These are phyloP conservation scores for Fusarium xylarioides DNA, from an alignment of 2,329 filamentous ascomycete genomes.

Conservation along the genomic window DNA sequence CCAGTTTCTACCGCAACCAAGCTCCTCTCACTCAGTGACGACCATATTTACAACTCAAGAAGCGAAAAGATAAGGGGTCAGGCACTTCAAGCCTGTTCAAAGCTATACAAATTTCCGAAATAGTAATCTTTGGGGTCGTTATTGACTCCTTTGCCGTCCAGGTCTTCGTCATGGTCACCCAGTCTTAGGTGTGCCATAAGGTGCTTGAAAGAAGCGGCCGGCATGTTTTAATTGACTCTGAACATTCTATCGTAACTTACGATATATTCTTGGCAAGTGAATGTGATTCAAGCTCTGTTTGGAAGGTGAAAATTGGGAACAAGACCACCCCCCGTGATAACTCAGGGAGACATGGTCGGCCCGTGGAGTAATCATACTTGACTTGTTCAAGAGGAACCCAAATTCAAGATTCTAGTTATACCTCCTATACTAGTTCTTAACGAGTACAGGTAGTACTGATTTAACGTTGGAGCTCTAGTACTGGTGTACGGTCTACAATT, in stretches of 20 bases:
- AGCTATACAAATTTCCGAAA: neutral
- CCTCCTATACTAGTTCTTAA: neutral
- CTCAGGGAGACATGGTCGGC: neutral
- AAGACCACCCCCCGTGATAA: too few species aligned
- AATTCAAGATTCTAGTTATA: too few species aligned
- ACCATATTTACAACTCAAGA: neutral
- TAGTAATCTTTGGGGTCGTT: neutral
- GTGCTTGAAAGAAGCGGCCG: neutral
- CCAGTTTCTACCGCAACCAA: neutral
- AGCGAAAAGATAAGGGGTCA: neutral
- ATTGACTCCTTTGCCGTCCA: neutral
- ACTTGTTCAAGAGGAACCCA: neutral
- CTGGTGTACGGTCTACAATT: neutral
- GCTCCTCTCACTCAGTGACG: neutral
- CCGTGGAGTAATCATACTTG: neutral
- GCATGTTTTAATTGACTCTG: neutral
- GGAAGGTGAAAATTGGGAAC: neutral
- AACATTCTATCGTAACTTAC: neutral
- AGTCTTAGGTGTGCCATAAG: neutral
- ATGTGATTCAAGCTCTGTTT: neutral
- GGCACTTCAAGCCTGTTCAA: neutral
- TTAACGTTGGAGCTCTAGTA: neutral
- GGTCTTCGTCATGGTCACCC: neutral
- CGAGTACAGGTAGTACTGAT: neutral
- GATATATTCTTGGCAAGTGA: neutral